These are phyloP conservation scores for Penicillium sp. DNA, from an alignment of 2,329 filamentous ascomycete species.

Conservation along the genomic window DNA sequence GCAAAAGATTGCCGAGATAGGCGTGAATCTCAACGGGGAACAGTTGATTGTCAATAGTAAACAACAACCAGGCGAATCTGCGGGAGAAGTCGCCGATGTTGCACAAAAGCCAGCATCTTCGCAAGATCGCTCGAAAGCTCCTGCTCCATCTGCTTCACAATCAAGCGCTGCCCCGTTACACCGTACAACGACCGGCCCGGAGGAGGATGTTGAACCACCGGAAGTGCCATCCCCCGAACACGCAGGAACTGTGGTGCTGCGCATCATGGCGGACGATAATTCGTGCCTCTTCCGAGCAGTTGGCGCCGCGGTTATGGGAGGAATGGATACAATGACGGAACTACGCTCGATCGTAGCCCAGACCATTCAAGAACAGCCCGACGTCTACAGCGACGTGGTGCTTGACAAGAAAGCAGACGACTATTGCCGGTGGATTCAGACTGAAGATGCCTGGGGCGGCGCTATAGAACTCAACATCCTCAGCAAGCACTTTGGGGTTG, in stretches of 20 bases:
- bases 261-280: slow-evolving; percentile 97
- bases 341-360: slow-evolving; percentile 74
- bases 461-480: slow-evolving; percentile 85
- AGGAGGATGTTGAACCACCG: slow-evolving; percentile 55
- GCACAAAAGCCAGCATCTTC: slow-evolving; percentile 6
- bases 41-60: slow-evolving; percentile 61
- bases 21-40: slow-evolving; percentile 62
- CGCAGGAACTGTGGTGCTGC: slow-evolving; percentile 62
- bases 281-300: slow-evolving; percentile 91
- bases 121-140: not conserved
- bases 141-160: not conserved
- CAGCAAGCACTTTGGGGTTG: slow-evolving; percentile 76
- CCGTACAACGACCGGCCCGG: not conserved
- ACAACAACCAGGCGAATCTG: slow-evolving; percentile 25
- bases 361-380: slow-evolving; percentile 68
- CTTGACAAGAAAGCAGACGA: slow-evolving; percentile 68
- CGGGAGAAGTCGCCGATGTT: not conserved
- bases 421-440: slow-evolving; percentile 79
- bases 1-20: slow-evolving; percentile 53
- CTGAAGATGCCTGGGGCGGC: slow-evolving; percentile 81
- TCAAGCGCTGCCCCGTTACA: not conserved
- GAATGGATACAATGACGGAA: slow-evolving; percentile 64
- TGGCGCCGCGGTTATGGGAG: slow-evolving; percentile 69
- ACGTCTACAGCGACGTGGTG: slow-evolving; percentile 70
- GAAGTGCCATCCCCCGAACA: slow-evolving; percentile 57